A percentile compares a stretch with the other conserved stretches of the same genome.
Conservation (phyloP, 1,284 basidiomycete genomes). For the Ganoderma lucidum region DNA sequence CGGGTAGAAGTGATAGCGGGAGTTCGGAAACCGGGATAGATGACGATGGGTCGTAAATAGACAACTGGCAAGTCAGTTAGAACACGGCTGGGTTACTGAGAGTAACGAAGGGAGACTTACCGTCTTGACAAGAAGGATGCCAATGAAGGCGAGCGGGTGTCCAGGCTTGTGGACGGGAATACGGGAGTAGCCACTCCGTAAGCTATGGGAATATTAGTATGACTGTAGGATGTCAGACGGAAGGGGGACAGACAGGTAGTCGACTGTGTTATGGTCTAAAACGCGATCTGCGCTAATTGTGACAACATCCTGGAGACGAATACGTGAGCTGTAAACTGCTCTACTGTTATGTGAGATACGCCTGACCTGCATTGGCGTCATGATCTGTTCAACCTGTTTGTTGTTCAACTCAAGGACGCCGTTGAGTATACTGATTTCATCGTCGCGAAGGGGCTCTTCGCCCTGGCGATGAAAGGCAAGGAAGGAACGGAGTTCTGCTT, state of each 20-base stretch:
- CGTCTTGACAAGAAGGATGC: conserved; percentile 89
- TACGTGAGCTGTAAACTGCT: neutral
- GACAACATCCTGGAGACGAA: conserved; percentile 70
- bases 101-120: conserved; percentile 42
- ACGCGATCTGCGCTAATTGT: conserved; percentile 81
- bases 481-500: conserved; percentile 93
- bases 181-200: conserved; percentile 90
- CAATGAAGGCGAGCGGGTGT: conserved; percentile 81
- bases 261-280: conserved; percentile 82
- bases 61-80: conserved; percentile 60
- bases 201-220: conserved; percentile 44
- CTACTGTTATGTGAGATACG: neutral
- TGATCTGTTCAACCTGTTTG: conserved; percentile 85
- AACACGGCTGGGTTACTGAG: neutral
- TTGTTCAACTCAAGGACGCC: conserved; percentile 88
- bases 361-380: conserved; percentile 83
- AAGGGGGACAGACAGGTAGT: conserved; percentile 63
- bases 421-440: conserved; percentile 90
- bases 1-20: conserved; percentile 85
- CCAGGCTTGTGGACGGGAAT: conserved; percentile 90
- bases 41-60: conserved; percentile 90
- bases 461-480: conserved; percentile 90
- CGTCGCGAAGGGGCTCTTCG: conserved; percentile 87
- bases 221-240: neutral
- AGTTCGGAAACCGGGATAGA: conserved; percentile 80